phyloP scores from a whole-genome alignment of 2,329 filamentous ascomycete species.

The Teratosphaeria viscida region DNA sequence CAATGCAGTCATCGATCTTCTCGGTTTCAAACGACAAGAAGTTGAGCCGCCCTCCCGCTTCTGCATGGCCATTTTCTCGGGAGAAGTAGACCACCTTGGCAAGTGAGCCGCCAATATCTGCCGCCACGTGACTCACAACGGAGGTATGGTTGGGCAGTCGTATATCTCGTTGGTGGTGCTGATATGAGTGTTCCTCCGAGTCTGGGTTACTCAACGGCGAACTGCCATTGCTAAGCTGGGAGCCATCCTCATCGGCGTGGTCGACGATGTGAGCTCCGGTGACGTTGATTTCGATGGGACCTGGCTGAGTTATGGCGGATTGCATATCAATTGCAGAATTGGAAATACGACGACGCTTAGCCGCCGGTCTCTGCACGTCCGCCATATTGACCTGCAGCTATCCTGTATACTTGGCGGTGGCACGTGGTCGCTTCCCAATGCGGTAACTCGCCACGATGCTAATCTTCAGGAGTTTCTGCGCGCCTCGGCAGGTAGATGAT shows the following conservation, averaged over 20 bases:
- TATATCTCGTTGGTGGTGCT: slow-evolving; percentile 81
- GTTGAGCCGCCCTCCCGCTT: slow-evolving; percentile 81
- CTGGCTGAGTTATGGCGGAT: slow-evolving; percentile 48
- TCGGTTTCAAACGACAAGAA: slow-evolving; percentile 97
- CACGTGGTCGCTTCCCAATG: neutral
- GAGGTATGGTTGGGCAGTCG: slow-evolving; percentile 91
- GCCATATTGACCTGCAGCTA: slow-evolving; percentile 54
- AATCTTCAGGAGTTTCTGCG: neutral
- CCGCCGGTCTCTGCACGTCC: slow-evolving; percentile 58
- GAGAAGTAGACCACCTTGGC: slow-evolving; percentile 98
- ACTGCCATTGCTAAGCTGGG: slow-evolving; percentile 15
- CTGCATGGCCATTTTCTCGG: slow-evolving; percentile 51
- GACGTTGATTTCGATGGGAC: slow-evolving; percentile 85
- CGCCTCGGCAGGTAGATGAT: neutral
- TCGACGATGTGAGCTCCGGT: slow-evolving; percentile 94
- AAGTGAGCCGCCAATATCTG: slow-evolving; percentile 94
- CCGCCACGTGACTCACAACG: slow-evolving; percentile 90
- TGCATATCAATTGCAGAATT: slow-evolving; percentile 33
- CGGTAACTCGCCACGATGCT: neutral
- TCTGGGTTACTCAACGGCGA: slow-evolving; percentile 34
- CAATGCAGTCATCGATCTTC: slow-evolving; percentile 82
- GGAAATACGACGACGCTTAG: slow-evolving; percentile 24
- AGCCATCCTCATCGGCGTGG: slow-evolving; percentile 45
- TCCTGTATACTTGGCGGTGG: neutral
- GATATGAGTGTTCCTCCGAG: slow-evolving; percentile 42